Base-by-base conservation (phyloP, 352 stramenopile species). In the Globisporangium carolinianum region DNA sequence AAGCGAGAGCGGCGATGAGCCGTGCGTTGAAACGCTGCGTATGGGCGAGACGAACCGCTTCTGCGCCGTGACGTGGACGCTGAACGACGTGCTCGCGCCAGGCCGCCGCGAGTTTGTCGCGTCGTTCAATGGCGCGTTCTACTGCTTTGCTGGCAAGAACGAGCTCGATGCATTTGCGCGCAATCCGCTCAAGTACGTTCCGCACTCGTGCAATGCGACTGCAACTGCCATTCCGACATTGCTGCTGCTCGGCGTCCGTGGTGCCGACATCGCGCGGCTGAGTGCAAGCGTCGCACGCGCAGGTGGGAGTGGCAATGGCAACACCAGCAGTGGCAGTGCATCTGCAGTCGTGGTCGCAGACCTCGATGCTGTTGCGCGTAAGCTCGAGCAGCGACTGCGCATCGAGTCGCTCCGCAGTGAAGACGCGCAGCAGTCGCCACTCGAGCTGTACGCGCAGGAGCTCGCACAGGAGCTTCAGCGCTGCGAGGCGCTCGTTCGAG, bases 61-160 rank as follows among this genome's bases (percentile, higher is more conserved):
- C 51, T 91, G 81, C 14, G 61, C 77, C 6, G 81, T 91, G 11
- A 69, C 75, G n/a, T 91, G 77, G 81, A 9, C 35, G 15, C 66
- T 54, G 0, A 75, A 72, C 51, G 52, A 59, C 0, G 9, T 71
- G 1, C 58, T 89, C 9, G 58, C 84, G 9, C 76, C 79, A 53
- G 82, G 82, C 15, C 51, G 68, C 0, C 58, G 73, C 4, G 42
- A 65, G 18, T 76, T 67, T 41, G 67, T 84, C 41, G 66, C 63
- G 6, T 75, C 62, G 3, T 83, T 79, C 53, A 51, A 59, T 14
- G 69, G 82, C 18, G 65, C 72, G 14, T 71, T 84, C 17, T 91
- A 88, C 45, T 63, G 72, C 1, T 91, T 87, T 45, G 74, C 76
- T 47, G 76, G 79, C 3, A 51, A 62, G 12, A 8, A 53, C 0